Evolutionary conservation across 352 stramenopile genomes (phyloP), one percentile per base, ranked within the genome.

Genomic region (Plasmopara viticola): DNA sequence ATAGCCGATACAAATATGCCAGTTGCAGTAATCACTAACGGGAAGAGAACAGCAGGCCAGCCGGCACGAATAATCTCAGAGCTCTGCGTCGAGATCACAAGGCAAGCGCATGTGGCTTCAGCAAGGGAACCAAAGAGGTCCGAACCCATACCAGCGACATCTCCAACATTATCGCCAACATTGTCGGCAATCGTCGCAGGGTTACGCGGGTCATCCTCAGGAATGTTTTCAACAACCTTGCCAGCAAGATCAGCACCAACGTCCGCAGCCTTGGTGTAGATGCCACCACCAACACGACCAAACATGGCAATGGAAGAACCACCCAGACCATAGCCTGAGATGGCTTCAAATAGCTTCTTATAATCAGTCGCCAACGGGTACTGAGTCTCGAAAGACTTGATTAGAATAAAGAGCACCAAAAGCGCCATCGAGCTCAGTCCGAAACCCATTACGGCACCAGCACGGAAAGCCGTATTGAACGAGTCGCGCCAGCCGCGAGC

Each of bases 231-330:
- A 20, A 99, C 95, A 15, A 98, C 94, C 78, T 99, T 99, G 66
- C 97, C 97, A 17, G 98, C 96, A 64, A 99, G 87, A 89, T 99
- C 97, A 45, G 97, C 97, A 58, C 97, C 97, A 31, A 99, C 97
- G 86, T 99, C 97, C 29, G 97, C 97, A 51, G 97, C 97, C 85
- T 98, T 98, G 52, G 97, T 99, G 86, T 99, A 99, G 78, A 99
- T 99, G 75, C 97, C 97, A 58, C 97, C 97, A 59, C 96, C 97
- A 40, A 99, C 96, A 87, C 97, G 96, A 53, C 96, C 96, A 70
- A 99, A 99, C 85, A 99, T 97, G 52, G 97, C 97, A 72, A 99
- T 98, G 28, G 90, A 98, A 48, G 92, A 98, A 67, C 93, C 97
- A 49, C 97, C 97, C 34, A 99, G 79, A 80, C 94, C 95, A 70